These are phyloP conservation scores for Haplosporangium sp. DNA, from an alignment of 371 early-diverging fungal species.

Conservation along the genomic window DNA sequence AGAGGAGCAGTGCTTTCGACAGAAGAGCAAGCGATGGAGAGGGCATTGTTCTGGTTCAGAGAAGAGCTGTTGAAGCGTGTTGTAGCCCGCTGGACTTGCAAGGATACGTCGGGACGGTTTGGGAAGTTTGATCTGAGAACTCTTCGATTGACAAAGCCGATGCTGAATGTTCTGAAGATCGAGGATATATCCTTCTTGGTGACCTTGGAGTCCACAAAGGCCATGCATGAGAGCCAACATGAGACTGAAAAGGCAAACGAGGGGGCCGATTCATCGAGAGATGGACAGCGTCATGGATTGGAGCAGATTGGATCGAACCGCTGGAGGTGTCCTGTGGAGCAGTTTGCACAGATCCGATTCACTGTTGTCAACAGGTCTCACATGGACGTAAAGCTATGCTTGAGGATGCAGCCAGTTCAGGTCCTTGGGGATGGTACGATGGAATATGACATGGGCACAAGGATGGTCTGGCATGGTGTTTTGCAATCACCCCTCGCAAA, in stretches of 20 bases:
- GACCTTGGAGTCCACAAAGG: constrained; percentile 45
- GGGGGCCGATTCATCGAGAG: not conserved
- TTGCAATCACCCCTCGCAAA: constrained; percentile 69
- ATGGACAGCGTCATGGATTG: constrained; percentile 14
- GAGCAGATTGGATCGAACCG: constrained; percentile 56
- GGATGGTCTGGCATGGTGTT: constrained; percentile 71
- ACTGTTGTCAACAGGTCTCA: constrained; percentile 62
- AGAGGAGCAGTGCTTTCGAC: constrained; percentile 61
- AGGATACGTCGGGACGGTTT: constrained; percentile 57
- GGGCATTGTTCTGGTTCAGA: constrained; percentile 83
- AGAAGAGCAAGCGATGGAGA: constrained; percentile 67
- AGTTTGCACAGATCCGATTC: constrained; percentile 63
- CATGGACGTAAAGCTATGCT: constrained; percentile 65
- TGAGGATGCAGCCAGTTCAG: constrained; percentile 76
- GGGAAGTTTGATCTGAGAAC: constrained; percentile 67
- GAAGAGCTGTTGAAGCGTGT: constrained; percentile 72
- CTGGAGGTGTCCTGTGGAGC: constrained; percentile 64
- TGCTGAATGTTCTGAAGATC: constrained; percentile 66
- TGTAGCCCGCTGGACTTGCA: constrained; percentile 65
- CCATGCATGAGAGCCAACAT: constrained; percentile 6
- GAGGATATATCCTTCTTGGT: constrained; percentile 69
- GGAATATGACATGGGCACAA: constrained; percentile 70
- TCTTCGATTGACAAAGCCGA: constrained; percentile 61
- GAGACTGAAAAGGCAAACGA: not conserved
- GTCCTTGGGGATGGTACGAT: constrained; percentile 72